These are phyloP conservation scores for Liquidambar formosana DNA, from an alignment of 164 flowering plant species.

Conservation along the genomic window DNA sequence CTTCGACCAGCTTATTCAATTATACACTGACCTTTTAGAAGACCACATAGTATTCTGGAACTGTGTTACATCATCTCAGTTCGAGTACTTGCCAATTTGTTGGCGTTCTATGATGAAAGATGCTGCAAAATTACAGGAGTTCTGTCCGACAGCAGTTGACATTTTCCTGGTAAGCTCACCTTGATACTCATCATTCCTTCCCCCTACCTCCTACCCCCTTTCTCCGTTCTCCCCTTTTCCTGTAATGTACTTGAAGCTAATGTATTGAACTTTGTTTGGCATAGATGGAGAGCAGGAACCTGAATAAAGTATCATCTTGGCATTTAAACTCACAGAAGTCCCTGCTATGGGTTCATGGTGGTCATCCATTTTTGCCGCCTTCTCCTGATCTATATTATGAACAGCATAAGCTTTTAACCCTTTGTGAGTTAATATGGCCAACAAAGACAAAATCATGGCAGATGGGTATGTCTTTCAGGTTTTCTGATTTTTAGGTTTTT, in stretches of 20 bases:
- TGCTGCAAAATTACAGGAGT: slow-evolving; percentile 34
- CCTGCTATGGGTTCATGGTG: slow-evolving; percentile 84
- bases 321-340: slow-evolving; percentile 48
- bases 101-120: slow-evolving; percentile 65
- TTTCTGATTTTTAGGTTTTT: neutral
- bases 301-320: slow-evolving; percentile 30
- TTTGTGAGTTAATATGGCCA: slow-evolving; percentile 70
- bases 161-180: slow-evolving; percentile 43
- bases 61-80: slow-evolving; percentile 27
- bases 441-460: slow-evolving; percentile 20
- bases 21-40: slow-evolving; percentile 56
- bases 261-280: slow-evolving; percentile 6
- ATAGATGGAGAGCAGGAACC: slow-evolving; percentile 45
- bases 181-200: neutral
- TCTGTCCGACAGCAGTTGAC: slow-evolving; percentile 45
- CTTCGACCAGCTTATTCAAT: slow-evolving; percentile 46
- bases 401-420: slow-evolving; percentile 45
- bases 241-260: neutral
- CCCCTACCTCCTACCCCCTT: neutral
- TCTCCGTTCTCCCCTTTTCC: neutral
- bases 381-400: slow-evolving; percentile 51
- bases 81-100: slow-evolving; percentile 38
- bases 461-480: slow-evolving; percentile 28
- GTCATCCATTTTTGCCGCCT: slow-evolving; percentile 83
- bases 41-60: slow-evolving; percentile 67